Conservation (phyloP, 2,329 filamentous ascomycete species). For the Periglandula ipomoeae region DNA sequence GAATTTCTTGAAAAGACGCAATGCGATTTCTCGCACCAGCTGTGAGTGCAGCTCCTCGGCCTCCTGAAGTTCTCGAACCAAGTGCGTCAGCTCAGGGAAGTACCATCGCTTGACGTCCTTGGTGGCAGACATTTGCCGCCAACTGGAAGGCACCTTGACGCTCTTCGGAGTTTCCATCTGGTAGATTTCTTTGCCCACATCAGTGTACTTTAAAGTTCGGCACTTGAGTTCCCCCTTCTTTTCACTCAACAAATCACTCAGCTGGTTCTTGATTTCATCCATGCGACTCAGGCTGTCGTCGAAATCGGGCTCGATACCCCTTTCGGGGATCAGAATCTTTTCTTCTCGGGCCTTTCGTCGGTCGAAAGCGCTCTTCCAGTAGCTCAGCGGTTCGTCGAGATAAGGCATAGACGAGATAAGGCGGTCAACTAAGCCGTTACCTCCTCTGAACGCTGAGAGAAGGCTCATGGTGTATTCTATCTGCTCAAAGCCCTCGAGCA, state of each 20-base stretch:
- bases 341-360: conserved; percentile 67
- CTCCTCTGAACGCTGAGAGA: conserved; percentile 63
- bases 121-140: conserved; percentile 96
- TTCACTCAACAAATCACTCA: conserved; percentile 61
- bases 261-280: conserved; percentile 61
- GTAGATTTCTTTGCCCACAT: conserved; percentile 95
- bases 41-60: conserved; percentile 90
- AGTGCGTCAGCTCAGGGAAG: conserved; percentile 68
- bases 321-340: conserved; percentile 75
- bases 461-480: conserved; percentile 90
- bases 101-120: conserved; percentile 89
- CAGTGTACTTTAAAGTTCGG: conserved; percentile 62
- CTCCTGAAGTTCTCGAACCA: conserved; percentile 85
- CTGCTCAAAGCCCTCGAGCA: conserved; percentile 93
- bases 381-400: conserved; percentile 61
- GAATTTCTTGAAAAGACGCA: conserved; percentile 78
- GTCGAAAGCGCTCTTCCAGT: conserved; percentile 91
- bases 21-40: conserved; percentile 76
- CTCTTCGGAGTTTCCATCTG: conserved; percentile 85
- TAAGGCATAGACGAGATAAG: conserved; percentile 82
- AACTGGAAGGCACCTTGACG: conserved; percentile 75
- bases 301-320: conserved; percentile 85
- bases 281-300: conserved; percentile 74
- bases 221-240: conserved; percentile 68
- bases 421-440: conserved; percentile 74